Conservation (phyloP, 192 early-diverging fungal genomes). For the Hyaloraphidium curvatum region DNA sequence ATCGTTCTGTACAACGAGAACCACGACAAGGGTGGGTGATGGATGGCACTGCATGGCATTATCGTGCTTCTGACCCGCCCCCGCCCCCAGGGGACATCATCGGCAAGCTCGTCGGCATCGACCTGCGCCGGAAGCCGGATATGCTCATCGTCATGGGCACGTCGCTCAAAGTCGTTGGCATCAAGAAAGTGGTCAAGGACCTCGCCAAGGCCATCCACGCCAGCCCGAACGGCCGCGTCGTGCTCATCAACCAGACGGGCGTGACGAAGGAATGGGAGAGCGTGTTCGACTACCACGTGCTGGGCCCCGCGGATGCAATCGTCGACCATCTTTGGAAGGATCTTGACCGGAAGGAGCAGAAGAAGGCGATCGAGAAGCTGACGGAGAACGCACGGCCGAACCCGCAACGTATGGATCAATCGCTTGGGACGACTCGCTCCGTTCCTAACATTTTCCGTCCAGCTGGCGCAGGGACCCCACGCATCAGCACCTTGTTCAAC, state of each 20-base stretch:
- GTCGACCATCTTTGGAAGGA: conserved; percentile 4
- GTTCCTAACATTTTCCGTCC: too few relatives aligned
- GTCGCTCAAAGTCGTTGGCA: conserved; percentile 60
- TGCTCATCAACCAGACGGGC: conserved; percentile 56
- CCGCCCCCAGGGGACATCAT: conserved; percentile 28
- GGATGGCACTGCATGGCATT: too few relatives aligned
- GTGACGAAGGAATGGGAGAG: conserved; percentile 51
- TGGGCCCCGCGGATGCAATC: conserved; percentile 43
- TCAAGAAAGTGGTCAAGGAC: conserved; percentile 54
- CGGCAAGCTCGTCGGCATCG: conserved; percentile 31
- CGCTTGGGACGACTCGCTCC: too few relatives aligned
- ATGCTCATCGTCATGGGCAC: conserved; percentile 77
- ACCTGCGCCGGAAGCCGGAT: conserved; percentile 43
- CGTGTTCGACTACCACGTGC: conserved; percentile 59
- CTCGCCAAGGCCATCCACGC: conserved; percentile 38
- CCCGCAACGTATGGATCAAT: too few relatives aligned
- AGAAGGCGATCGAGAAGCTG: too few relatives aligned
- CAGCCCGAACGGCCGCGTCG: conserved; percentile 21
- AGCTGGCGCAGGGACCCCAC: too few relatives aligned
- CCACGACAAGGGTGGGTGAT: conserved; percentile 38
- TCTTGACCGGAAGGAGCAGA: too few relatives aligned
- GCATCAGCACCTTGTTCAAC: too few relatives aligned
- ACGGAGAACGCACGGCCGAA: too few relatives aligned
- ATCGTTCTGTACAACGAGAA: conserved; percentile 93
- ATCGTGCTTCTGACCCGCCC: background rate